Evolutionary conservation across 352 stramenopile genomes (phyloP), one percentile per base, ranked within the genome.

Genomic region (Globisporangium middletonii): DNA sequence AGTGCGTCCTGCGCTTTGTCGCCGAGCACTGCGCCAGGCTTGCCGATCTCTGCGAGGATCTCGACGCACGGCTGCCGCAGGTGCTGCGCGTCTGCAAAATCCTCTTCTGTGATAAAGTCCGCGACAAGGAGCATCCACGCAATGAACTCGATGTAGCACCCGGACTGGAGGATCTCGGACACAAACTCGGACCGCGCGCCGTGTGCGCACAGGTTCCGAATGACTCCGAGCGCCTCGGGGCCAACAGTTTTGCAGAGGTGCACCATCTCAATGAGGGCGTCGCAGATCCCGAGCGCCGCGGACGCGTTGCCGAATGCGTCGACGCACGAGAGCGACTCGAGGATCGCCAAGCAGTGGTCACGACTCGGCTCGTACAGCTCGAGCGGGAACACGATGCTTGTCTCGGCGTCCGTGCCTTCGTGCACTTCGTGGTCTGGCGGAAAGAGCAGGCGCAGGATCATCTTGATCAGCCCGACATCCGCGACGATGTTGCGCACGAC

Each of bases 111-210:
- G 49, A 86, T 84, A 11, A 75, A 75, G 50, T 84, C 67, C 23
- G 87, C 75, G 5, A 89, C 69, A 28, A 76, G 68, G 48, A 91
- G 64, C 33, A 93, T 49, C 78, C 80, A 91, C 3, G 75, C 72
- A n/a, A 93, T 79, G 53, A 91, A 89, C 55, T 93, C 83, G 48
- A 93, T 62, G 47, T 89, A 91, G 35, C 77, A 65, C 3, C 83
- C 83, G 0, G 83, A 84, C 48, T 90, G 75, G 18, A 93, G 67
- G 30, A 91, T 88, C 51, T 89, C 75, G 4, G 64, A 57, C 28
- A 84, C 64, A 52, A 73, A 87, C 27, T 78, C 72, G 8, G 55
- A 61, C 49, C 70, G 70, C 35, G 77, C 67, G 41, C 67, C 69
- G 53, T 75, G 68, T n/a, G 63, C 65, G 55, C 75, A 89, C 16